Evolutionary conservation across 2,329 filamentous ascomycete genomes (phyloP).

Genomic region (Botrytis medusae): DNA sequence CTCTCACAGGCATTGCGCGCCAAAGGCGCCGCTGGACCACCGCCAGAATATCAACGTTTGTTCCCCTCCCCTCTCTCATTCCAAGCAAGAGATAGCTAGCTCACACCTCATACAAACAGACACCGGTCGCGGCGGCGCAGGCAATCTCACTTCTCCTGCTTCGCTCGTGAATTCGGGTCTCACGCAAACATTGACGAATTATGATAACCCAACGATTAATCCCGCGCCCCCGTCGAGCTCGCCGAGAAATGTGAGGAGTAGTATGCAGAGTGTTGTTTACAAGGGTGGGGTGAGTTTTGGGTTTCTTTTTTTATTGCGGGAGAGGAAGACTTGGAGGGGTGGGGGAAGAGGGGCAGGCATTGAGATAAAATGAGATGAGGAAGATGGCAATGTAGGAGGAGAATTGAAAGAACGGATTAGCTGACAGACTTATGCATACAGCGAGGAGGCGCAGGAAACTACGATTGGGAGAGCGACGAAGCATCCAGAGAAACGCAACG

Average conservation of each 20-base stretch:
- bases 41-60: conserved; percentile 41
- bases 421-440: conserved; percentile 25
- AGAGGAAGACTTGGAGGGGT: conserved; percentile 37
- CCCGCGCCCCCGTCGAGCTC: conserved; percentile 15
- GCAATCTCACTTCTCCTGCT: conserved; percentile 52
- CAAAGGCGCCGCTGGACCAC: not conserved
- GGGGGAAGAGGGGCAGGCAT: not conserved
- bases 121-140: conserved; percentile 59
- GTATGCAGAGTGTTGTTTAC: conserved; percentile 21
- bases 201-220: conserved; percentile 16
- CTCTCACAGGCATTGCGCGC: not conserved
- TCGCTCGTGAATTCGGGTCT: conserved; percentile 27
- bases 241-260: conserved; percentile 16
- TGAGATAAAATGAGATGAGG: not conserved
- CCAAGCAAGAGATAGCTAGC: not conserved
- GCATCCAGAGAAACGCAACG: not conserved
- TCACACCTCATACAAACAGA: not conserved
- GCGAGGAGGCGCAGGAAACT: conserved; percentile 1
- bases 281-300: conserved; percentile 56
- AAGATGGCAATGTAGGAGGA: not conserved
- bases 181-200: conserved; percentile 23
- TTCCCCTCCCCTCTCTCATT: not conserved
- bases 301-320: conserved; percentile 43
- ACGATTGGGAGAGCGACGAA: not conserved
- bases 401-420: not conserved